phyloP scores from a whole-genome alignment of 2,329 filamentous ascomycete genomes.

The Neofusicoccum kwambonambiense region DNA sequence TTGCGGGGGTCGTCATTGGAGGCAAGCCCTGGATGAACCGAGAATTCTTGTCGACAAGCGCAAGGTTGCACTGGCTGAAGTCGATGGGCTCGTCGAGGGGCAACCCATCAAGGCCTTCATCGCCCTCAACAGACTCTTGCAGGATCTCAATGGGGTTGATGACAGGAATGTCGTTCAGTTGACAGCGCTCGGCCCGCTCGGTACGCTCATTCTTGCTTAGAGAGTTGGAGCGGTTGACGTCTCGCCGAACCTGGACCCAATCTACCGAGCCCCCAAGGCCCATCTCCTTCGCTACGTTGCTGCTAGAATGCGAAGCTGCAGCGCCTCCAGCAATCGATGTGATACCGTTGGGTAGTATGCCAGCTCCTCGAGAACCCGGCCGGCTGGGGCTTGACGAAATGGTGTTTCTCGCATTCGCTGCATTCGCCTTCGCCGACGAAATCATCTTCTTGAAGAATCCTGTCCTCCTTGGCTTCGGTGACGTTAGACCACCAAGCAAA shows the following conservation, averaged over 20 bases:
- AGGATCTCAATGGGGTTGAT: constrained; percentile 88
- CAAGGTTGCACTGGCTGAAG: constrained; percentile 75
- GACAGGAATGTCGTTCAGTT: constrained; percentile 90
- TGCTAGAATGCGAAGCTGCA: constrained; percentile 25
- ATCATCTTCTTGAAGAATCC: constrained; percentile 96
- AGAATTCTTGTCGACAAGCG: constrained; percentile 91
- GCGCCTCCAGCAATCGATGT: constrained; percentile 55
- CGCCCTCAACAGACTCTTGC: constrained; percentile 79
- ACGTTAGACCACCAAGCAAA: constrained; percentile 72
- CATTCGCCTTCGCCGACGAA: constrained; percentile 89
- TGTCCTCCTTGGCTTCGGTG: constrained; percentile 74
- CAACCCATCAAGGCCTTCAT: constrained; percentile 82
- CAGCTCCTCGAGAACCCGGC: constrained; percentile 36
- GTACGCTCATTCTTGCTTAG: constrained; percentile 82
- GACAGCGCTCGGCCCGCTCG: constrained; percentile 83
- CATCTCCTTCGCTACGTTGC: constrained; percentile 62
- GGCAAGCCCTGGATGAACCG: constrained; percentile 85
- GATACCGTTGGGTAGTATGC: constrained; percentile 47
- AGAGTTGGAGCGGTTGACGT: constrained; percentile 93
- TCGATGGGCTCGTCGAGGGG: constrained; percentile 80
- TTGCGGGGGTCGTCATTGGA: constrained; percentile 75
- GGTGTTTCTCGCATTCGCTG: constrained; percentile 83
- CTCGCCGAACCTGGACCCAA: constrained; percentile 96
- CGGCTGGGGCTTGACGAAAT: constrained; percentile 59
- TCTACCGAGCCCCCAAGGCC: constrained; percentile 62